A percentile compares a stretch with the other conserved stretches of the same genome.
Conservation (phyloP, 352 stramenopile genomes). For the Phytophthora agathidicida region DNA sequence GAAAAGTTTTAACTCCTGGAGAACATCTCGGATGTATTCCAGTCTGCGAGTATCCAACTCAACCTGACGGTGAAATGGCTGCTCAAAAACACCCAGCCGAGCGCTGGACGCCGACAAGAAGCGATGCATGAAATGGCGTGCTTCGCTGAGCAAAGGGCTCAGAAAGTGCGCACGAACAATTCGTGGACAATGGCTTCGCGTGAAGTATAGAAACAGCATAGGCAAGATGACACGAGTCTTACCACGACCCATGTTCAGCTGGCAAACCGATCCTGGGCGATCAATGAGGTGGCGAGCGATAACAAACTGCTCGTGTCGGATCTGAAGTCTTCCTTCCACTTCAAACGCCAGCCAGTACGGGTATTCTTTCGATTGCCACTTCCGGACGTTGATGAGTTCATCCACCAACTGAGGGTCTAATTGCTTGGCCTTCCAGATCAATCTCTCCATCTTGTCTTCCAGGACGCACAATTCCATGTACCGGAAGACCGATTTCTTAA, state of each 20-base stretch:
- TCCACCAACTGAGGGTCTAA: conserved; percentile 46
- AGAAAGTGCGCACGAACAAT: conserved; percentile 74
- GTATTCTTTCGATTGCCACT: conserved; percentile 60
- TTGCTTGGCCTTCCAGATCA: conserved; percentile 25
- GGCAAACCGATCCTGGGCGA: conserved; percentile 64
- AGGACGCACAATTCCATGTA: conserved; percentile 76
- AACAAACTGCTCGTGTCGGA: conserved; percentile 81
- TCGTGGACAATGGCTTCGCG: conserved; percentile 9
- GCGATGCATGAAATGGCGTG: conserved; percentile 66
- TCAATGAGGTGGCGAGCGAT: conserved; percentile 79
- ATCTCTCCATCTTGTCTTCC: conserved; percentile 72
- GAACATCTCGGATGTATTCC: conserved; percentile 34
- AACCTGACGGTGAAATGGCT: conserved; percentile 75
- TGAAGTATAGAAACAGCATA: conserved; percentile 86
- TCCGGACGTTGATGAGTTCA: conserved; percentile 53
- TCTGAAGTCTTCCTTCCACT: conserved; percentile 79
- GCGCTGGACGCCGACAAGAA: conserved; percentile 53
- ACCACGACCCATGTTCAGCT: conserved; percentile 90
- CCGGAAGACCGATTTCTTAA: conserved; percentile 25
- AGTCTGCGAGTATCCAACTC: conserved; percentile 35
- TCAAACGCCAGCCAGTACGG: conserved; percentile 91
- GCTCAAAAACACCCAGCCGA: conserved; percentile 52
- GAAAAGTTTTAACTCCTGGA: conserved; percentile 43
- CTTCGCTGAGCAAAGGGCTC: conserved; percentile 64
- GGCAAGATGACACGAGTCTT: conserved; percentile 91